phyloP scores from a whole-genome alignment of 2,329 filamentous ascomycete genomes.

The Clonostachys rosea region DNA sequence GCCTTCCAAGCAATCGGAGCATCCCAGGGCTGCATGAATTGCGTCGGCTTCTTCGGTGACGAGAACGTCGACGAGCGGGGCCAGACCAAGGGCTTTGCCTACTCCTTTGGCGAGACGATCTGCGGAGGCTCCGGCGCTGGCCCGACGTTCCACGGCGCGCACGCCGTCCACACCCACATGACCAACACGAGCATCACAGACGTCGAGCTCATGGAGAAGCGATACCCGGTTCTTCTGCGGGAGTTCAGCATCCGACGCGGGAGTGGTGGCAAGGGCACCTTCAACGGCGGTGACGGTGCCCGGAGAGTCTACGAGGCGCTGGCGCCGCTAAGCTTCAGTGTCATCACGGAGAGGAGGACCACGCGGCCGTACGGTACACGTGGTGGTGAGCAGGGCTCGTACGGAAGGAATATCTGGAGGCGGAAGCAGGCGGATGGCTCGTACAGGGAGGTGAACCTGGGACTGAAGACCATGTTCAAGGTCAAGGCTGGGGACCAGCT shows the following conservation, averaged over 20 bases:
- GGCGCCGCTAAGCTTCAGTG: constrained; percentile 19
- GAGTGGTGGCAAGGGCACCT: constrained; percentile 20
- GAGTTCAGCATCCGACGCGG: constrained; percentile 17
- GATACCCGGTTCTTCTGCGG: constrained; percentile 23
- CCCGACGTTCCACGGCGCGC: constrained; percentile 15
- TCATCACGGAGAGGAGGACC: constrained; percentile 26
- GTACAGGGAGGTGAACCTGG: no score
- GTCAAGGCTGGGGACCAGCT: no score
- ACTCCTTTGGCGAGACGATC: constrained; percentile 18
- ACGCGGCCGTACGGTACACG: constrained; percentile 24
- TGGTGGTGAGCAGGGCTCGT: constrained; percentile 16
- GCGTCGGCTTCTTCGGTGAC: constrained; percentile 23
- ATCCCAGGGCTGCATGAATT: constrained; percentile 20
- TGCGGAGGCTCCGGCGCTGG: constrained; percentile 26
- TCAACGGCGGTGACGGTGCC: constrained; percentile 23
- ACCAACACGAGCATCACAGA: constrained; percentile 25
- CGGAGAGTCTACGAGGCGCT: constrained; percentile 25
- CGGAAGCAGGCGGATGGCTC: neutral
- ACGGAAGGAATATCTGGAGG: constrained; percentile 15
- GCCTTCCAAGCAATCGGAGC: constrained; percentile 17
- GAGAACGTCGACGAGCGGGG: constrained; percentile 12
- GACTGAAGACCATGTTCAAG: no score
- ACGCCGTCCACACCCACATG: constrained; percentile 18
- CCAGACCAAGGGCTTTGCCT: constrained; percentile 14
- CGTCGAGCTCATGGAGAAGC: constrained; percentile 23